Percentiles rank a stretch among this genome's conserved stretches.
phyloP scores from a whole-genome alignment of 2,329 filamentous ascomycete species.

The Epichloe baconii region DNA sequence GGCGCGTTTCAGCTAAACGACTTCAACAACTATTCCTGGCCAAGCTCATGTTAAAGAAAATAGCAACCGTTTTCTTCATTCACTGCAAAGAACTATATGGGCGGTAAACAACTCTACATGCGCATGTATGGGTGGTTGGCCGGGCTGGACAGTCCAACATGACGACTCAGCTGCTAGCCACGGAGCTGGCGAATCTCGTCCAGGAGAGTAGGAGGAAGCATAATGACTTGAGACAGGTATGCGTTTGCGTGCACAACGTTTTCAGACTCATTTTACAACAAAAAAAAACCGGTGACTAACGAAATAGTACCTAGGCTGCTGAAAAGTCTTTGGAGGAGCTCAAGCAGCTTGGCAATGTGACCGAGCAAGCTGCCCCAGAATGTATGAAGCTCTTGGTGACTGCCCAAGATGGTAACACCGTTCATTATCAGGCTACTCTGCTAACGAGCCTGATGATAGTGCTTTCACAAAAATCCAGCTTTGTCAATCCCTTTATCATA shows the following conservation, averaged over 20 bases:
- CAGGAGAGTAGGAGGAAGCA: slow-evolving; percentile 95
- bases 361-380: slow-evolving; percentile 26
- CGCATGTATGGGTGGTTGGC: slow-evolving; percentile 13
- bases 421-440: slow-evolving; percentile 7
- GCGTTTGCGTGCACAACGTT: background rate
- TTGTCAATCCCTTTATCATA: slow-evolving; percentile 87
- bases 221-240: slow-evolving; percentile 69
- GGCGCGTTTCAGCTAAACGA: background rate
- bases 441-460: slow-evolving; percentile 40
- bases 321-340: slow-evolving; percentile 89
- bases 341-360: slow-evolving; percentile 33
- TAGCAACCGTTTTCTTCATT: background rate
- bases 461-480: slow-evolving; percentile 65
- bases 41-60: background rate
- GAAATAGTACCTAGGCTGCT: slow-evolving; percentile 49
- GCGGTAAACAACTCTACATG: slow-evolving; percentile 10
- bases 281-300: background rate
- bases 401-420: slow-evolving; percentile 1
- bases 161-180: slow-evolving; percentile 80
- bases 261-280: background rate
- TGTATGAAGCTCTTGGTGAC: slow-evolving; percentile 12
- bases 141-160: slow-evolving; percentile 38
- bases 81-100: slow-evolving; percentile 14
- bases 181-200: slow-evolving; percentile 80
- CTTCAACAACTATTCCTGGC: background rate